Percentiles rank a stretch among this genome's conserved stretches.
Evolutionary conservation across 2,329 filamentous ascomycete genomes (phyloP).

Genomic region (Alternaria sp.): DNA sequence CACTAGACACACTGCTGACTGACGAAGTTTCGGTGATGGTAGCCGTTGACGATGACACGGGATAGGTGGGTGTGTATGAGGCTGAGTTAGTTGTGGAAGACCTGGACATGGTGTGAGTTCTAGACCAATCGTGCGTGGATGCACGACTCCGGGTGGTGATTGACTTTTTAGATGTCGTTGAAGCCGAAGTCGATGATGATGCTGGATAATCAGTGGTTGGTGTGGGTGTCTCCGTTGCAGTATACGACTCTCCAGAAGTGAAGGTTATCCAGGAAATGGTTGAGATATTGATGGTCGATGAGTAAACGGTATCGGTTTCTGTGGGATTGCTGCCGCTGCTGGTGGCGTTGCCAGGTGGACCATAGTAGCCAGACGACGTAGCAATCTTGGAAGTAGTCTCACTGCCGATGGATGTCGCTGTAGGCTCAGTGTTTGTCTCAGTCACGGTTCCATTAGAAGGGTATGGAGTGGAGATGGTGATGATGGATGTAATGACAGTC

Average conservation of each 20-base stretch:
- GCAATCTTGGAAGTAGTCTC: neutral
- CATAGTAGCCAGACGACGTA: slow-evolving; percentile 20
- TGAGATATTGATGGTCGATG: slow-evolving; percentile 7
- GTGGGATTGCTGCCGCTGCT: slow-evolving; percentile 2
- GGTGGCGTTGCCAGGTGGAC: slow-evolving; percentile 13
- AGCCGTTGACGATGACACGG: slow-evolving; percentile 6
- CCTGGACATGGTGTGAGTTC: slow-evolving; percentile 12
- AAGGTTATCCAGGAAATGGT: slow-evolving; percentile 16
- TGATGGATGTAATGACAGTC: slow-evolving; percentile 7
- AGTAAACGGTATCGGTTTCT: slow-evolving; percentile 5
- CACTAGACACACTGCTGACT: neutral
- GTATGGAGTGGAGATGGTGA: slow-evolving; percentile 8
- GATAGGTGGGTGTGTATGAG: neutral
- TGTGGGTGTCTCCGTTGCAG: neutral
- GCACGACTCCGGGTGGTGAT: neutral
- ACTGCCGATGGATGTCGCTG: slow-evolving; percentile 9
- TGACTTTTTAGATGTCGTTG: neutral
- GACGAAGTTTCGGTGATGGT: slow-evolving; percentile 1
- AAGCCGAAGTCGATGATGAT: neutral
- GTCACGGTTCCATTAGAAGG: slow-evolving; percentile 15
- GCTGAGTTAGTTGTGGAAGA: neutral
- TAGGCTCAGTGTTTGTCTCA: slow-evolving; percentile 6
- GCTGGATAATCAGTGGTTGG: slow-evolving; percentile 2
- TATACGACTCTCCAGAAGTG: slow-evolving; percentile 6
- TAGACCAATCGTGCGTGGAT: slow-evolving; percentile 11